Conservation (phyloP, 768 basidiomycete genomes). For the Trametes meyenii region DNA sequence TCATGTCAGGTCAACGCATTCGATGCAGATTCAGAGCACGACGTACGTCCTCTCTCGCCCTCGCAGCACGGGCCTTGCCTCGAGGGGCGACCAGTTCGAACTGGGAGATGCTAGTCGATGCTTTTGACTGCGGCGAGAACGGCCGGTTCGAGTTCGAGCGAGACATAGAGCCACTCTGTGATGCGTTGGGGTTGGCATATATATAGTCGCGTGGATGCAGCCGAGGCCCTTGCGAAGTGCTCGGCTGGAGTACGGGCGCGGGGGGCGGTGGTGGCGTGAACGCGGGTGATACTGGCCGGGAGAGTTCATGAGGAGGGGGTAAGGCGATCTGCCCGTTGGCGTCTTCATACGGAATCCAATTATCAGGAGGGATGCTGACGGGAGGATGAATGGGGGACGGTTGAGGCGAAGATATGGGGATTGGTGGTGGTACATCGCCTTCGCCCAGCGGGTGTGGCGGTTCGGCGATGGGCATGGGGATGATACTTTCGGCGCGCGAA, state of each 20-base stretch:
- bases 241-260: constrained; percentile 6
- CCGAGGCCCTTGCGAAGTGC: not conserved
- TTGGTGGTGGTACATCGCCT: constrained; percentile 16
- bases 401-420: constrained; percentile 41
- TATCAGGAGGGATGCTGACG: constrained; percentile 56
- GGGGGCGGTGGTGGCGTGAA: constrained; percentile 10
- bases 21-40: constrained; percentile 2
- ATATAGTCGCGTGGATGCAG: constrained; percentile 23
- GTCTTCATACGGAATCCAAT: constrained; percentile 55
- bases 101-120: constrained; percentile 33
- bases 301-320: constrained; percentile 64
- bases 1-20: constrained; percentile 14
- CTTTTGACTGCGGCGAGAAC: constrained; percentile 30
- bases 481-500: constrained; percentile 35
- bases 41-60: constrained; percentile 27
- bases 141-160: constrained; percentile 5
- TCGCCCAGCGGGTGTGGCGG: constrained; percentile 8
- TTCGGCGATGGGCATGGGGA: constrained; percentile 39
- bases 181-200: constrained; percentile 4
- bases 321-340: constrained; percentile 50
- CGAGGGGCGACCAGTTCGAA: constrained; percentile 27
- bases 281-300: constrained; percentile 25
- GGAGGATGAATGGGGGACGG: constrained; percentile 44
- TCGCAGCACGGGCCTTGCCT: constrained; percentile 1
- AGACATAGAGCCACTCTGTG: constrained; percentile 5